Base-by-base conservation (phyloP, 2,329 filamentous ascomycete species). In the Aphanocladium album region DNA sequence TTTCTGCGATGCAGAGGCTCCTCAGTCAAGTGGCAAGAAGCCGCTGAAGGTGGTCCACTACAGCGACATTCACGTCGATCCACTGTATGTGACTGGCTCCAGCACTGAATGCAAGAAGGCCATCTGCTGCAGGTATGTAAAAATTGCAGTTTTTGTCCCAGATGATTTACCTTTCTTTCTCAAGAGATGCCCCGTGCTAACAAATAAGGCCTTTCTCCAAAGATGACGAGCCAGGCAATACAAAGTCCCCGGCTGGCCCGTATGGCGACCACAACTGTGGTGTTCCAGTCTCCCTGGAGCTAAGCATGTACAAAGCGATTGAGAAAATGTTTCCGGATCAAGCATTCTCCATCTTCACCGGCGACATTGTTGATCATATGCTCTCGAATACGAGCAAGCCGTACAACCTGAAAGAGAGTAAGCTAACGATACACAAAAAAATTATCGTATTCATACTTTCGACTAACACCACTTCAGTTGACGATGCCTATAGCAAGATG, bases 21-120 rank as follows among this genome's bases (percentile, higher is more conserved):
- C 78, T 19, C 54, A 61, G 1, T 72, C 79, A 1, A 81, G 79
- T 52, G 76, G 77, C 3, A 69, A 77, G 67, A 66, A 72, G 5
- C 79, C 82, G 7, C 67, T 85, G 62, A 78, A 80, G 64, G 74
- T 87, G 3, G 80, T 85, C 23, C 84, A 87, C 66, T 82, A 82
- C 68, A 84, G 80, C n/a, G 84, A 87, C 64, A 83, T 84, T 47
- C 84, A 86, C 62, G 73, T 86, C 55, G 83, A 87, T 64, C 79
- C 77, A 8, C 73, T 77, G 16, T 87, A 87, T 67, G 76, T 77
- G 30, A 70, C 76, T 2, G 84, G 83, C 0, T 74, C 80, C 4
- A 84, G 76, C 66, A 76, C 79, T 21, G 75, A 83, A 62, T 87
- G 84, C 69, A 76, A 77, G 19, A 83, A 84, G 67, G 81, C 81